Evolutionary conservation across 257 asterid species (phyloP).

Genomic region (Solanum peruvianum): DNA sequence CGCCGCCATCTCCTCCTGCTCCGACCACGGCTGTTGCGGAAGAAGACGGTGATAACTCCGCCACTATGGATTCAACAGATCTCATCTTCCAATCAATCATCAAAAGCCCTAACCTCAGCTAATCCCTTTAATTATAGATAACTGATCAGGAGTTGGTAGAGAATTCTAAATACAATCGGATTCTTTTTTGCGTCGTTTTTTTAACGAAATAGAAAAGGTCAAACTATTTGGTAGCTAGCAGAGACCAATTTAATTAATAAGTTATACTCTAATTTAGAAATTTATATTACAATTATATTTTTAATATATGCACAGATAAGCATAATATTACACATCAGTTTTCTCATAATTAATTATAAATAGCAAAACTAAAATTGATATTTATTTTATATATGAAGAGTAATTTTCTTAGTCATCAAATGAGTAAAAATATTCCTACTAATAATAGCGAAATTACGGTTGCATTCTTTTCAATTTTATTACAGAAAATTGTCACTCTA

Average conservation of each 20-base stretch:
- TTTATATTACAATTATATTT: too few relatives aligned
- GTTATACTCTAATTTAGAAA: background rate
- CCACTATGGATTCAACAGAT: background rate
- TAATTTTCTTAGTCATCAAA: background rate
- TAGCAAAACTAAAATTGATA: background rate
- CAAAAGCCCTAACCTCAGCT: background rate
- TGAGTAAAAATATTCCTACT: background rate
- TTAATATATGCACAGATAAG: background rate
- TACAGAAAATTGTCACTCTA: background rate
- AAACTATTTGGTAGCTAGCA: background rate
- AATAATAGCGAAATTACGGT: background rate
- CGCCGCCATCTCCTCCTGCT: background rate
- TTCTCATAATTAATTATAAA: background rate
- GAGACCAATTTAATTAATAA: background rate
- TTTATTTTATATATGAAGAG: too few relatives aligned
- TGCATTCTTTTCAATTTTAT: background rate
- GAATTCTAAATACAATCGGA: background rate
- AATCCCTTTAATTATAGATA: background rate
- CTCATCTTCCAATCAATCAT: background rate
- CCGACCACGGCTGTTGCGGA: background rate
- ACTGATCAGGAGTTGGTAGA: background rate
- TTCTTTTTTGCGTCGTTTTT: background rate
- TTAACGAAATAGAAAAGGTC: background rate
- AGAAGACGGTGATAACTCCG: slow-evolving; percentile 4
- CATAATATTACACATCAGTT: background rate